Evolutionary conservation across 2,329 filamentous ascomycete species (phyloP).

Genomic region (Pseudogymnoascus pannorum): DNA sequence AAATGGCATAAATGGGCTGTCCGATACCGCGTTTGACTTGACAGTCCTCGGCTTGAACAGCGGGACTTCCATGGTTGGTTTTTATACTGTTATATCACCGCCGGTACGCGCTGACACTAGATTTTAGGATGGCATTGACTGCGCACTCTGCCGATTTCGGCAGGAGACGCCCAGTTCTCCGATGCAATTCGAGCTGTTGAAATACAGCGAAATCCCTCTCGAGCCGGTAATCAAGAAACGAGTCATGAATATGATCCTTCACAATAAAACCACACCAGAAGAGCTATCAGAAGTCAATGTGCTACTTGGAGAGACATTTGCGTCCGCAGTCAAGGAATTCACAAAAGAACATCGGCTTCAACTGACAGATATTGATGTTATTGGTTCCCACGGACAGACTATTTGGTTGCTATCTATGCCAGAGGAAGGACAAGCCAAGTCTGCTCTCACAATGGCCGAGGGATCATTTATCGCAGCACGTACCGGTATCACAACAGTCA

Average conservation of each 20-base stretch:
- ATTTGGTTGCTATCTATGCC: constrained; percentile 51
- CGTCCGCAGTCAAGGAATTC: constrained; percentile 44
- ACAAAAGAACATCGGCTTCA: constrained; percentile 37
- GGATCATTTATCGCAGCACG: constrained; percentile 46
- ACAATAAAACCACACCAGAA: constrained; percentile 45
- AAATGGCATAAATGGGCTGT: neutral
- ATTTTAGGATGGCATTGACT: constrained; percentile 45
- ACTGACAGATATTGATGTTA: constrained; percentile 41
- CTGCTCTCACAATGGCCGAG: constrained; percentile 50
- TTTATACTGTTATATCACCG: neutral
- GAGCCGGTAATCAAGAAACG: constrained; percentile 46
- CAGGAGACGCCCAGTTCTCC: constrained; percentile 44
- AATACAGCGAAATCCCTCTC: constrained; percentile 50
- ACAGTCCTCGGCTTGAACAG: constrained; percentile 48
- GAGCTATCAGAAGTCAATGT: constrained; percentile 51
- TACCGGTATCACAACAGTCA: constrained; percentile 51
- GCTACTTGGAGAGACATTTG: constrained; percentile 49
- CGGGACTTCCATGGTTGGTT: constrained; percentile 41
- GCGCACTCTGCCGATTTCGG: constrained; percentile 48
- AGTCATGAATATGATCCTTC: constrained; percentile 49
- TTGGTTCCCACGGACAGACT: constrained; percentile 53
- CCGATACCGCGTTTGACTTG: constrained; percentile 35
- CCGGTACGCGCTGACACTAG: neutral
- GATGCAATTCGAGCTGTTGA: constrained; percentile 49
- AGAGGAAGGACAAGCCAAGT: constrained; percentile 37